Base-by-base conservation (phyloP, 306 rosid species). In the Herpetospermum pedunculosum region DNA sequence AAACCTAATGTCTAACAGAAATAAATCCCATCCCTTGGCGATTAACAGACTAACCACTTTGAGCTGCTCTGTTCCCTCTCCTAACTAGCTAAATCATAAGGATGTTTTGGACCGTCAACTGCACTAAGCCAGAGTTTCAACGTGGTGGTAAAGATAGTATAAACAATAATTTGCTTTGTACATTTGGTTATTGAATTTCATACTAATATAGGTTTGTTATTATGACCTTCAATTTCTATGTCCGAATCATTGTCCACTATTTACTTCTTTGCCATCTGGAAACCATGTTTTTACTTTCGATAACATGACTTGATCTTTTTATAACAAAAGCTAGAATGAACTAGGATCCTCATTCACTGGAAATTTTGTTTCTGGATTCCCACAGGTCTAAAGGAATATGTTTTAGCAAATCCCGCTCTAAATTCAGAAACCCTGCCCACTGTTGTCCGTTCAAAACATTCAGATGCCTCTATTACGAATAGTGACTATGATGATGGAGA, bases 311-410 rank as follows among this genome's bases (percentile, higher is more conserved):
- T 19, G 25, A 43, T 7, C 6, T 6, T 68, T 68, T 68, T 13
- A 12, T 41, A 15, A 48, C 21, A 49, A 49, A 52, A 49, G 5
- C 19, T 5, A 19, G 53, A 68, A 50, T 32, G 44, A 29, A 70
- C 21, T 30, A 47, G 29, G 58, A 18, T 71, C 13, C 46, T 71
- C 59, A n/a, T 32, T 72, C 34, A 9, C 44, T 47, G 49, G 29
- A 76, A 68, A 46, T 69, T 59, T 46, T 73, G 37, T 76, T 77
- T 79, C 38, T 77, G 83, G n/a, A 14, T 28, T 37, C 32, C 70
- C 63, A 70, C 88, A 94, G 98, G 97, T 82, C 76, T 94, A 72
- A 94, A 84, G 85, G 98, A 94, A 84, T 94, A 89, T 72, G 84
- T 91, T 37, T 92, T 85, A 58, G 96, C 98, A 74, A 91, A 86